phyloP scores from a whole-genome alignment of 2,329 filamentous ascomycete genomes.

The Ceratocystis alfenasii region DNA sequence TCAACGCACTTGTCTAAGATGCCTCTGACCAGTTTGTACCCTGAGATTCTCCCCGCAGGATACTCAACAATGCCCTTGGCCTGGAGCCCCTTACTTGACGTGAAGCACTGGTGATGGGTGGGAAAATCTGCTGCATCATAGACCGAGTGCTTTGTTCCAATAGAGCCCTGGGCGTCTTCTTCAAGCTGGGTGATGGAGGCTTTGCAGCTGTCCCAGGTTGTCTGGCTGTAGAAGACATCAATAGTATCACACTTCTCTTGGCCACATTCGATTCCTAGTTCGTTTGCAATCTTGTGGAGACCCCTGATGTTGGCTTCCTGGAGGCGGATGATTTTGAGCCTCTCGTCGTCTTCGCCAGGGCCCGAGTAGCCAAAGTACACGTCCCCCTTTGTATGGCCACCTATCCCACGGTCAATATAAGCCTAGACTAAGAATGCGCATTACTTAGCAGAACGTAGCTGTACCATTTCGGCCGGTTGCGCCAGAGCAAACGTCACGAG shows the following conservation, averaged over 20 bases:
- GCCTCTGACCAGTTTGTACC: slow-evolving; percentile 18
- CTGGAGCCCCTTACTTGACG: slow-evolving; percentile 4
- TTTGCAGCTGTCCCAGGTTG: slow-evolving; percentile 17
- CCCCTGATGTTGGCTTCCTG: slow-evolving; percentile 22
- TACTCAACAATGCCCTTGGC: slow-evolving; percentile 18
- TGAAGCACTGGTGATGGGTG: slow-evolving; percentile 8
- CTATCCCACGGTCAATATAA: slow-evolving; percentile 13
- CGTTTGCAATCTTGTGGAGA: slow-evolving; percentile 20
- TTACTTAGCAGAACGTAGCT: not conserved
- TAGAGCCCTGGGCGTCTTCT: not conserved
- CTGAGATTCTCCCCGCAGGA: slow-evolving; percentile 19
- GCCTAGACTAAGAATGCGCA: not conserved
- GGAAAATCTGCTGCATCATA: slow-evolving; percentile 8
- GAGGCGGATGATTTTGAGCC: slow-evolving; percentile 22
- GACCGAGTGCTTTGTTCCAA: not conserved
- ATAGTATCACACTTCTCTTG: slow-evolving; percentile 19
- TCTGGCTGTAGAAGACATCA: slow-evolving; percentile 18
- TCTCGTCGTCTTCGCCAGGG: slow-evolving; percentile 13
- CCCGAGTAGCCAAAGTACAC: slow-evolving; percentile 18
- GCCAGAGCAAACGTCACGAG: slow-evolving; percentile 29
- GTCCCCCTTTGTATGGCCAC: slow-evolving; percentile 20
- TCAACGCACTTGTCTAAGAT: slow-evolving; percentile 18
- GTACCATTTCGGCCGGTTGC: slow-evolving; percentile 31
- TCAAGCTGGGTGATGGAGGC: slow-evolving; percentile 13
- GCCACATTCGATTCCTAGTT: slow-evolving; percentile 21